Evolutionary conservation across 2,329 filamentous ascomycete genomes (phyloP).

Genomic region (Lecanosticta acicola): DNA sequence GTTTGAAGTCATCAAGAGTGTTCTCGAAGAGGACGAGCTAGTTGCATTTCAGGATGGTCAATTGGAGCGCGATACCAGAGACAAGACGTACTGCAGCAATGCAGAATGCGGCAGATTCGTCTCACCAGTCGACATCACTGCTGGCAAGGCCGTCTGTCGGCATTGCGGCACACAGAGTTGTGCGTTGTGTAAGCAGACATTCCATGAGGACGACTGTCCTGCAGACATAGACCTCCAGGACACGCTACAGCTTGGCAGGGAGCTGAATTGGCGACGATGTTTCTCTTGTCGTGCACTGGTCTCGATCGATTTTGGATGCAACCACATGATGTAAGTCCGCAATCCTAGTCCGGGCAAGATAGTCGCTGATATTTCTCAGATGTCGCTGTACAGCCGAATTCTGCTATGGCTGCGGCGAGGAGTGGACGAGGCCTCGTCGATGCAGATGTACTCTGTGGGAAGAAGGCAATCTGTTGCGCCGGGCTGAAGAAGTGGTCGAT

Average conservation of each 20-base stretch:
- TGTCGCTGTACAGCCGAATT: not conserved
- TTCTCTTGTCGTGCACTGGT: conserved; percentile 3
- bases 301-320: not conserved
- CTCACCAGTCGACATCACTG: not conserved
- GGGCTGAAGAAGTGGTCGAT: conserved; percentile 1
- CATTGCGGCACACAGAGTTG: not conserved
- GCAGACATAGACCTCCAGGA: not conserved
- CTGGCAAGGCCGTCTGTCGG: not conserved
- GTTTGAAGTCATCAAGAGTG: not conserved
- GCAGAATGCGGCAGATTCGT: not conserved
- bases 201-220: not conserved
- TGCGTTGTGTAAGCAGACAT: not conserved
- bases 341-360: not conserved
- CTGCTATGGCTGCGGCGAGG: not conserved
- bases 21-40: not conserved
- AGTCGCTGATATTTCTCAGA: not conserved
- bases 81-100: conserved; percentile 4
- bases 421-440: not conserved
- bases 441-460: not conserved
- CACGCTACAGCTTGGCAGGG: not conserved
- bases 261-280: not conserved
- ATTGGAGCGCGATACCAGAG: not conserved
- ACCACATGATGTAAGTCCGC: conserved; percentile 1
- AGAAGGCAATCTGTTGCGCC: not conserved
- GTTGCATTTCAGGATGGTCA: not conserved